Percentiles rank a stretch among this genome's conserved stretches.
phyloP scores from a whole-genome alignment of 805 yeast species.

The Metschnikowia noctiluminum region DNA sequence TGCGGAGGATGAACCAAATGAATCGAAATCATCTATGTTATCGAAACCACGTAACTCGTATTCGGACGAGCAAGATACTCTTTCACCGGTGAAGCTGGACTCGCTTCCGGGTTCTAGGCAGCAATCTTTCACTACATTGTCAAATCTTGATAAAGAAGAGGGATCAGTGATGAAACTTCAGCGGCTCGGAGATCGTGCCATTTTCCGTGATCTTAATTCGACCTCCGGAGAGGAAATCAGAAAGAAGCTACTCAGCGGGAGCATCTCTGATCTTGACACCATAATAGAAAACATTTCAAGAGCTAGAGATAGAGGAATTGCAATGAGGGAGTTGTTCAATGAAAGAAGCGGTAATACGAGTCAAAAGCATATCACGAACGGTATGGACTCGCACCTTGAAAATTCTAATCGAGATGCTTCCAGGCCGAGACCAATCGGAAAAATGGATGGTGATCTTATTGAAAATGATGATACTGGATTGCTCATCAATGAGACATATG shows the following conservation, averaged over 20 bases:
- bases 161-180: constrained; percentile 39
- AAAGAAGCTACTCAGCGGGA: constrained; percentile 27
- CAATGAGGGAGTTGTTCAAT: constrained; percentile 24
- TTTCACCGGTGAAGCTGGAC: constrained; percentile 9
- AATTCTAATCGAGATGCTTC: not conserved
- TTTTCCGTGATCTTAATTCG: constrained; percentile 14
- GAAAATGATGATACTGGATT: constrained; percentile 6
- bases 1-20: constrained; percentile 26
- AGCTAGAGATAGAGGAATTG: constrained; percentile 32
- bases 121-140: constrained; percentile 27
- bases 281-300: constrained; percentile 29
- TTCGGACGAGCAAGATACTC: constrained; percentile 4
- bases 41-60: constrained; percentile 3
- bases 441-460: too few species aligned
- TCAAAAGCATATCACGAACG: not conserved
- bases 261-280: constrained; percentile 33
- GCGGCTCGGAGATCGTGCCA: constrained; percentile 17
- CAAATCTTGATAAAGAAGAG: constrained; percentile 37
- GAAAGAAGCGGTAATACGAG: not conserved
- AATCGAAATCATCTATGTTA: constrained; percentile 4
- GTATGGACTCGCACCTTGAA: not conserved
- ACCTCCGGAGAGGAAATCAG: constrained; percentile 40
- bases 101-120: constrained; percentile 15
- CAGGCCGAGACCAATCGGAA: not conserved
- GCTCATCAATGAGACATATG: constrained; percentile 20